Conservation (phyloP, 2,329 filamentous ascomycete genomes). For the Lachnellula willkommii region DNA sequence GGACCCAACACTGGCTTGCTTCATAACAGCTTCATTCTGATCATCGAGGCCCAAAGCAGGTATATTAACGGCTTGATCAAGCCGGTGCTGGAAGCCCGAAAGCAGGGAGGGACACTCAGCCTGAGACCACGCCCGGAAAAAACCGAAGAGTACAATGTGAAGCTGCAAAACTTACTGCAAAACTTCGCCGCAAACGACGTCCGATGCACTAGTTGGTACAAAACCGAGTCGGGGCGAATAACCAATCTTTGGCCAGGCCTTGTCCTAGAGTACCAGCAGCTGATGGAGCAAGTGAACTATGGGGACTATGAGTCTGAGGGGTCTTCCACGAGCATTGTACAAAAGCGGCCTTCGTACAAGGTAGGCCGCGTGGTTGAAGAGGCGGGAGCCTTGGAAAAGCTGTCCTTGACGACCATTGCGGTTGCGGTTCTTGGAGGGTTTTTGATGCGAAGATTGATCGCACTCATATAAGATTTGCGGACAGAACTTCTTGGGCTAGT, state of each 20-base stretch:
- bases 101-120: background rate
- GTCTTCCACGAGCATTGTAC: too few species aligned
- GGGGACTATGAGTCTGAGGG: background rate
- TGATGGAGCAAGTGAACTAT: slow-evolving; percentile 1
- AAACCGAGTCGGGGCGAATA: slow-evolving; percentile 5
- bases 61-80: slow-evolving; percentile 10
- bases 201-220: slow-evolving; percentile 10
- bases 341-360: too few species aligned
- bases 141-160: slow-evolving; percentile 6
- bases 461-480: too few species aligned
- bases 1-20: slow-evolving; percentile 14
- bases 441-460: too few species aligned
- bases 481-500: too few species aligned
- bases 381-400: too few species aligned
- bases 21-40: slow-evolving; percentile 14
- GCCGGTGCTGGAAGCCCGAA: background rate
- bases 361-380: too few species aligned
- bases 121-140: background rate
- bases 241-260: slow-evolving; percentile 11
- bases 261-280: slow-evolving; percentile 9
- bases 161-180: slow-evolving; percentile 4
- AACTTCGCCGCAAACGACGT: slow-evolving; percentile 1
- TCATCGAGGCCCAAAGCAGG: slow-evolving; percentile 12
- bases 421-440: too few species aligned
- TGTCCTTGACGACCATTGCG: too few species aligned